Base-by-base conservation (phyloP, 2,329 filamentous ascomycete species). In the Aspergillus sp. region DNA sequence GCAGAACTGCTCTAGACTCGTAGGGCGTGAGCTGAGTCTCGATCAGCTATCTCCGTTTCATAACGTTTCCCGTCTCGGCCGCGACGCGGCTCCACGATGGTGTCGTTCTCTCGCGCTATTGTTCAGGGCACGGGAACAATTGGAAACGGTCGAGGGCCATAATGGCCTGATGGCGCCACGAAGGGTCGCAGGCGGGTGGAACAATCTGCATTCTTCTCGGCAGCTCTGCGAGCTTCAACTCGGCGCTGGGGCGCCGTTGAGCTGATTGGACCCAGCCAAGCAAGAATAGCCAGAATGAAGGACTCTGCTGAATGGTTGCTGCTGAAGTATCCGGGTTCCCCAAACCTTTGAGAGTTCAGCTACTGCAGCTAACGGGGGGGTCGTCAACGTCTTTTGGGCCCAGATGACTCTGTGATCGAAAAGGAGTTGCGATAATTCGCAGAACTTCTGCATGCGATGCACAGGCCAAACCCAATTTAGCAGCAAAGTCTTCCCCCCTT, bases 331-430 rank as follows among this genome's bases (percentile, higher is more conserved):
- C 37, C 40, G 27, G 34, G 49, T 50, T 19, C 45, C 20, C 47
- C 39, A 51, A 47, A 53, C 22, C 15, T 24, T 37, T 24, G 34
- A 53, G 24, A 50, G 22, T 50, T 45, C 20, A 24, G 49, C 59
- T 59, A 56, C 50, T 56, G 58, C 49, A 56, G 19, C 59, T 58
- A 50, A 55, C 42, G 41, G 44, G 53, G 41, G 51, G 41, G 51
- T 48, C 41, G 30, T 50, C 48, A 56, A 57, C 40, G 33, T 54
- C 30, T 39, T 30, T 42, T 40, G 42, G 47, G 22, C 19, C 46
- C 34, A 46, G 39, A 46, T 58, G 51, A 33, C 45, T 34, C 39
- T 6, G 39, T 49, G 15, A 54, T 17, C 51, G 13, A 41, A 24
- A 40, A 34, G 34, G 8, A 54, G 22, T n/a, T 12, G n/a, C 46